Percentiles rank a stretch among this genome's conserved stretches.
Evolutionary conservation across 2,329 filamentous ascomycete species (phyloP).

Genomic region (Xylaria digitata): DNA sequence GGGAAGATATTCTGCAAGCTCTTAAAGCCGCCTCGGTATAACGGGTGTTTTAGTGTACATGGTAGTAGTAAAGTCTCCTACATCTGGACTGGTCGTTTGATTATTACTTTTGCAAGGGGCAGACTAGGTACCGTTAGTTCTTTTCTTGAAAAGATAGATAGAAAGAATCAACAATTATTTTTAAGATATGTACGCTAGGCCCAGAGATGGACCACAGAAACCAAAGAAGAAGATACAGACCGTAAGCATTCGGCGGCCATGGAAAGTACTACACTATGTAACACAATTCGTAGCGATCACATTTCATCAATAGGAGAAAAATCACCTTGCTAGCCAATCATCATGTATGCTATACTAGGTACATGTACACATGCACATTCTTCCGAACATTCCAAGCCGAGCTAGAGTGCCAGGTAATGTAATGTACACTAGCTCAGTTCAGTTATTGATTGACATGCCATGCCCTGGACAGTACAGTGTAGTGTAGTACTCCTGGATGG

Average conservation of each 20-base stretch:
- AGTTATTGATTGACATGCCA: slow-evolving; percentile 2
- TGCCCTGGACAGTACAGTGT: not conserved
- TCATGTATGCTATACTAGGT: not conserved
- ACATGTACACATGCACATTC: slow-evolving; percentile 24
- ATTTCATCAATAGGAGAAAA: slow-evolving; percentile 20
- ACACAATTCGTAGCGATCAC: slow-evolving; percentile 10
- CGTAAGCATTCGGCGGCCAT: no score
- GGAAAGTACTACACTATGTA: no score
- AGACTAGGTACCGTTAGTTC: no score
- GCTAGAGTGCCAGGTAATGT: slow-evolving; percentile 3
- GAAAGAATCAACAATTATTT: no score
- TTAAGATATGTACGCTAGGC: no score
- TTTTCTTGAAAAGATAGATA: no score
- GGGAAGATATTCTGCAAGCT: slow-evolving; percentile 26
- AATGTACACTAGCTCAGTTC: slow-evolving; percentile 2
- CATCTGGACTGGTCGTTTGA: no score
- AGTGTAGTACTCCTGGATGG: no score
- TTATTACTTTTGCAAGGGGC: no score
- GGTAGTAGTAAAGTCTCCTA: not conserved
- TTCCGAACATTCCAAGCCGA: slow-evolving; percentile 35
- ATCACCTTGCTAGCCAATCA: slow-evolving; percentile 40
- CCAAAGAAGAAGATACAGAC: no score
- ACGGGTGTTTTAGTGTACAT: not conserved
- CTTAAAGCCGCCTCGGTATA: slow-evolving; percentile 28
- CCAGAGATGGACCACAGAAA: no score